These are phyloP conservation scores for Amphibolis antarctica DNA, from an alignment of 106 monocot genomes.

Conservation along the genomic window DNA sequence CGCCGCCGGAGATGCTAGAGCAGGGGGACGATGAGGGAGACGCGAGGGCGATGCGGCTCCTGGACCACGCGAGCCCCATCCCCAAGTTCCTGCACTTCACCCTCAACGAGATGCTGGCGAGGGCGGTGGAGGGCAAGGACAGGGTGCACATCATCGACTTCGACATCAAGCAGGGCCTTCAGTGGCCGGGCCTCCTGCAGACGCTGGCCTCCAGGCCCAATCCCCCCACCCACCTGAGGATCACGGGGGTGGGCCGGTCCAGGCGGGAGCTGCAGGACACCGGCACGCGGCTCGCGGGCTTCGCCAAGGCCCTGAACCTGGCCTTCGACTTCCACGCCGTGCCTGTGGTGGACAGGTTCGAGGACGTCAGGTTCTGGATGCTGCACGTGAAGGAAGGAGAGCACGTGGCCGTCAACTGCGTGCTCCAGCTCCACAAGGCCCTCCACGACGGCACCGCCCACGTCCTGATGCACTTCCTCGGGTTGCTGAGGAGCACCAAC, in stretches of 20 bases:
- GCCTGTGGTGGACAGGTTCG: conserved; percentile 66
- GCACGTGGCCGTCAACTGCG: conserved; percentile 71
- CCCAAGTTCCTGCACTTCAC: conserved; percentile 72
- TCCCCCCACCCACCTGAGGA: conserved; percentile 60
- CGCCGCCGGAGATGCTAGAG: conserved; percentile 23
- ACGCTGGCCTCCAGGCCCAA: conserved; percentile 47
- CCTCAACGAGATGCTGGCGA: conserved; percentile 48
- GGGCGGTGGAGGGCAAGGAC: conserved; percentile 51
- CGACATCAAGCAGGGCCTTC: conserved; percentile 79
- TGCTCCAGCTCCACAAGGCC: conserved; percentile 49
- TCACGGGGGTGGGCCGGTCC: conserved; percentile 38
- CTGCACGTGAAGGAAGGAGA: conserved; percentile 81
- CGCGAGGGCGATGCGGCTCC: conserved; percentile 38
- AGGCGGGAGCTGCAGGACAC: conserved; percentile 22
- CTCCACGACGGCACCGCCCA: conserved; percentile 41
- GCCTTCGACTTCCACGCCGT: conserved; percentile 69
- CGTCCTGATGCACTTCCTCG: conserved; percentile 35
- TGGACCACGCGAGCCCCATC: conserved; percentile 52
- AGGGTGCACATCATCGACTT: conserved; percentile 78
- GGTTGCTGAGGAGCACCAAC: conserved; percentile 52
- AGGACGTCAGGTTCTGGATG: conserved; percentile 97
- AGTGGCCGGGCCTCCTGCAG: conserved; percentile 70
- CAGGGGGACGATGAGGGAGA: conserved; percentile 13
- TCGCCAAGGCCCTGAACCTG: conserved; percentile 47
- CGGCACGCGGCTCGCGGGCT: conserved; percentile 37